Evolutionary conservation across 306 rosid genomes (phyloP).

Genomic region (Phaseolus lunatus): DNA sequence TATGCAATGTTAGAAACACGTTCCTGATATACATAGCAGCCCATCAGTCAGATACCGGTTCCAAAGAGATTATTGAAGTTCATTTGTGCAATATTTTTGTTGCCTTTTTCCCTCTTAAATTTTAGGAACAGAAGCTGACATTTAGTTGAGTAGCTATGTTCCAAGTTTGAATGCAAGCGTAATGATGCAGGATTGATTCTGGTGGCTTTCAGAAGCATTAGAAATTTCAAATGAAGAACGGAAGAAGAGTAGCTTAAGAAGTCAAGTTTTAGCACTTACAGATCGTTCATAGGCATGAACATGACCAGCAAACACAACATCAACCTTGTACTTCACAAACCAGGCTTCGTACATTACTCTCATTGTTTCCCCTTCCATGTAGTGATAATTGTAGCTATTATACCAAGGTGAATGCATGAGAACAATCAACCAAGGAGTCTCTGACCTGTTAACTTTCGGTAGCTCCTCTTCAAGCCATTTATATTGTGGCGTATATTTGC

Average conservation of each 20-base stretch:
- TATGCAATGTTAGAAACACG: slow-evolving; percentile 80
- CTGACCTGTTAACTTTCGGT: slow-evolving; percentile 72
- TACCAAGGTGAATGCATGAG: slow-evolving; percentile 79
- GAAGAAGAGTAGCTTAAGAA: background rate
- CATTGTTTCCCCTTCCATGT: slow-evolving; percentile 96
- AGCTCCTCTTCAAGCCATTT: slow-evolving; percentile 79
- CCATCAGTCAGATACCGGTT: background rate
- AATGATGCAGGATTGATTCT: slow-evolving; percentile 17
- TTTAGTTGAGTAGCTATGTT: background rate
- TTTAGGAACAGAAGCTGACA: background rate
- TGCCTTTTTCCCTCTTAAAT: background rate
- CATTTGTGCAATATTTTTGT: background rate
- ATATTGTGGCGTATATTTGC: slow-evolving; percentile 86
- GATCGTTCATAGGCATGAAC: slow-evolving; percentile 96
- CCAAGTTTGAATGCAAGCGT: slow-evolving; percentile 2
- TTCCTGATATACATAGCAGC: slow-evolving; percentile 54
- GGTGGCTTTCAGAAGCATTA: slow-evolving; percentile 34
- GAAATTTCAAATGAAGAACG: slow-evolving; percentile 24
- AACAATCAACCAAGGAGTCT: slow-evolving; percentile 93
- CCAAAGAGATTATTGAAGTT: background rate
- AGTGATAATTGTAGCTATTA: slow-evolving; percentile 76
- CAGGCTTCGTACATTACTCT: slow-evolving; percentile 77
- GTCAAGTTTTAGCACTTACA: slow-evolving; percentile 50
- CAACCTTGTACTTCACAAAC: slow-evolving; percentile 82
- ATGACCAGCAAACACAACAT: slow-evolving; percentile 86